phyloP scores from a whole-genome alignment of 305 asterid genomes.

The Nicotiana rustica region DNA sequence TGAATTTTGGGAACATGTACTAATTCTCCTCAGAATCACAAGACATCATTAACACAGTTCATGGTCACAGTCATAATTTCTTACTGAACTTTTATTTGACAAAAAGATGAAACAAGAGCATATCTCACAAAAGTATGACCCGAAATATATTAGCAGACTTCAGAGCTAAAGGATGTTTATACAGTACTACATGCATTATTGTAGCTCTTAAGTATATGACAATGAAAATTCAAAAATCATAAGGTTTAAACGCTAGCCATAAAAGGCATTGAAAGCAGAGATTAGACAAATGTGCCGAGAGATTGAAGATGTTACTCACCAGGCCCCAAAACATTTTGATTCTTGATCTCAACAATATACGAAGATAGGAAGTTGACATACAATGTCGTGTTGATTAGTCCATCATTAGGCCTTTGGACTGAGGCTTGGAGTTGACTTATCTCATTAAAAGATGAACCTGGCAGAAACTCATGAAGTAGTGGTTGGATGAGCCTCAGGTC shows the following conservation, averaged over 20 bases:
- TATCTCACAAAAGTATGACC: conserved; percentile 17
- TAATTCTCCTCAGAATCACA: conserved; percentile 25
- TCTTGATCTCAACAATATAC: conserved; percentile 85
- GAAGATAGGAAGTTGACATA: conserved; percentile 82
- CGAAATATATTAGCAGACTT: conserved; percentile 11
- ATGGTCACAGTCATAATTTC: conserved; percentile 16
- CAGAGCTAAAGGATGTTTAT: conserved; percentile 22
- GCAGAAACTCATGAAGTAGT: conserved; percentile 87
- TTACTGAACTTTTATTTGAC: not conserved
- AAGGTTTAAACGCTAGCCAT: conserved; percentile 24
- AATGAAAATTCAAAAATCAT: not conserved
- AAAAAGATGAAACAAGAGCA: conserved; percentile 4
- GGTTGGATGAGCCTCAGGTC: conserved; percentile 91
- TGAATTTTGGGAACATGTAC: conserved; percentile 14
- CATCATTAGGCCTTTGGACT: conserved; percentile 67
- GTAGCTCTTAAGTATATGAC: conserved; percentile 22
- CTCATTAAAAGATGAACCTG: conserved; percentile 80
- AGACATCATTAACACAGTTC: not conserved
- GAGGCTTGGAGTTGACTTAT: conserved; percentile 71
- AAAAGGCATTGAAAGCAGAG: conserved; percentile 18
- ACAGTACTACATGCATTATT: not conserved
- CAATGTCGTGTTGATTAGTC: conserved; percentile 83
- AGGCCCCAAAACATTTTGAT: conserved; percentile 75
- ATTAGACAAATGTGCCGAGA: conserved; percentile 26
- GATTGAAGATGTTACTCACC: conserved; percentile 65